Evolutionary conservation across 768 basidiomycete species (phyloP).

Genomic region (Pleurotus tuoliensis): DNA sequence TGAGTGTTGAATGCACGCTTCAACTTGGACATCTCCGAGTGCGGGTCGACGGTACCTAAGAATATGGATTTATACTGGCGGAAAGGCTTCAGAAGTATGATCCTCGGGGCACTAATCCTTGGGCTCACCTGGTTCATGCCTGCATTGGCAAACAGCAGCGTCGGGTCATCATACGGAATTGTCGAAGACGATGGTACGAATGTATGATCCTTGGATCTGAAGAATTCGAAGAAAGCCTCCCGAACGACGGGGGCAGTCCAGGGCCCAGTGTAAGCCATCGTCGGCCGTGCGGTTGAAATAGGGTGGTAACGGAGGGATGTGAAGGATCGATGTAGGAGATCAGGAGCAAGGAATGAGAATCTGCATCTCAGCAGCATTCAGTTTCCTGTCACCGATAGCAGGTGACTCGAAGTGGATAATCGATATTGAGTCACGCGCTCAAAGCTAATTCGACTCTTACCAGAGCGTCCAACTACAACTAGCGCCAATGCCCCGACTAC

Average conservation of each 20-base stretch:
- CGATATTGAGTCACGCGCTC: slow-evolving; percentile 16
- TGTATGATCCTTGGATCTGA: slow-evolving; percentile 73
- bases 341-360: slow-evolving; percentile 22
- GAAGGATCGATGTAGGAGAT: slow-evolving; percentile 17
- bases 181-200: slow-evolving; percentile 90
- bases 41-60: slow-evolving; percentile 95
- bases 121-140: slow-evolving; percentile 86
- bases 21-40: slow-evolving; percentile 86
- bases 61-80: slow-evolving; percentile 92
- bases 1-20: slow-evolving; percentile 95
- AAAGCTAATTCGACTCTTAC: background rate
- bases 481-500: slow-evolving; percentile 39
- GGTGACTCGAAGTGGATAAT: slow-evolving; percentile 8
- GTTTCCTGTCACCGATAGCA: slow-evolving; percentile 11
- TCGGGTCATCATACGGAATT: slow-evolving; percentile 97
- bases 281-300: slow-evolving; percentile 15
- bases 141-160: slow-evolving; percentile 95
- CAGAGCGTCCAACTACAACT: background rate
- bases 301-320: slow-evolving; percentile 16
- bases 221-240: slow-evolving; percentile 89
- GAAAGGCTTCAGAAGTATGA: background rate
- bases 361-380: slow-evolving; percentile 19
- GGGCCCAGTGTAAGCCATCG: slow-evolving; percentile 40
- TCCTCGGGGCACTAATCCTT: background rate
- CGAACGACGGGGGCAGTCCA: slow-evolving; percentile 87